phyloP scores from a whole-genome alignment of 352 stramenopile genomes.

The Pythium sukuiense region DNA sequence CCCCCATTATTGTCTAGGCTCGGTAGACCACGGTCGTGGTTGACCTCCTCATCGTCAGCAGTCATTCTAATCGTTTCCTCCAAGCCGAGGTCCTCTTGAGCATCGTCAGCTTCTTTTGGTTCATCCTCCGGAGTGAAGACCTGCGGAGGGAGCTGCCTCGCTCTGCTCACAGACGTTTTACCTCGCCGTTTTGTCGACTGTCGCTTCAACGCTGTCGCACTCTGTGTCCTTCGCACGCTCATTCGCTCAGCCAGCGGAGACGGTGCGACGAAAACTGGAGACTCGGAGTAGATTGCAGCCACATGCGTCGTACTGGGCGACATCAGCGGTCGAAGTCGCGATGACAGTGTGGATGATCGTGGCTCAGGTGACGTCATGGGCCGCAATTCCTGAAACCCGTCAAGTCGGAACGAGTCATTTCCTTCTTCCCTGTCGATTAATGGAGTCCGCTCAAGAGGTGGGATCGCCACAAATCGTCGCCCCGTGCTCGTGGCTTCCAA shows the following conservation, averaged over 20 bases:
- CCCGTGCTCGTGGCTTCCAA: slow-evolving; percentile 11
- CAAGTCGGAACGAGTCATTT: background rate
- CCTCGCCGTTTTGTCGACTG: background rate
- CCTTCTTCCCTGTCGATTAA: background rate
- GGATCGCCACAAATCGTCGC: background rate
- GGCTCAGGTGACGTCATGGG: slow-evolving; percentile 17
- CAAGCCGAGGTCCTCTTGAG: background rate
- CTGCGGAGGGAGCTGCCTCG: background rate
- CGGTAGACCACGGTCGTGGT: background rate
- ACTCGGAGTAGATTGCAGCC: slow-evolving; percentile 34
- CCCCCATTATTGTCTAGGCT: background rate
- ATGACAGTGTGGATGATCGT: background rate
- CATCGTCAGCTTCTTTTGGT: background rate
- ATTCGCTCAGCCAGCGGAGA: slow-evolving; percentile 47
- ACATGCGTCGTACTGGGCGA: slow-evolving; percentile 8
- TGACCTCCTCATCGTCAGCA: background rate
- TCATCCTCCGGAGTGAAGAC: background rate
- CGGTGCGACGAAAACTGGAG: slow-evolving; percentile 46
- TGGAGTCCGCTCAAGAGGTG: slow-evolving; percentile 3
- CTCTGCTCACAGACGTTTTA: background rate
- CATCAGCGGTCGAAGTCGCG: background rate
- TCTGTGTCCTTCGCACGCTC: slow-evolving; percentile 9
- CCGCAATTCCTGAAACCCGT: background rate
- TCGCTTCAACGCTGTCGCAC: background rate
- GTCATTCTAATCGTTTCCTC: background rate